Evolutionary conservation across 106 monocot species (phyloP).

Genomic region (Amphibolis antarctica): DNA sequence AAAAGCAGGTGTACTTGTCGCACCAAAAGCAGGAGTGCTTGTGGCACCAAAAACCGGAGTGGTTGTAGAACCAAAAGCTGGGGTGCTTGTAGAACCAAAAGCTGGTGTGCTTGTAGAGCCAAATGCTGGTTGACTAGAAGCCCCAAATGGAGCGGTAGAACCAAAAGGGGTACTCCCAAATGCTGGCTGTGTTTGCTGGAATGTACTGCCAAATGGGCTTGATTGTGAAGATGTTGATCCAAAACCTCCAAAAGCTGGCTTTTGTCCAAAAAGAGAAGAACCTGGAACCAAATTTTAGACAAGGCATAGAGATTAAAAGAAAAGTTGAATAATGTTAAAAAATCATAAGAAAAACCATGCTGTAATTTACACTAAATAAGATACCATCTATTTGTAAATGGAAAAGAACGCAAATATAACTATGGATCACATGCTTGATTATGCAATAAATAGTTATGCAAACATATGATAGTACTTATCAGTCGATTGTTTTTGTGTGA

Average conservation of each 20-base stretch:
- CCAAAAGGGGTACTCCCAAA: constrained; percentile 72
- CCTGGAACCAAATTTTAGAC: constrained; percentile 17
- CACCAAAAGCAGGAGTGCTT: constrained; percentile 38
- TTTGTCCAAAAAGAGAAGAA: constrained; percentile 68
- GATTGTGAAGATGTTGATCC: constrained; percentile 60
- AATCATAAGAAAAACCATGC: too few relatives aligned
- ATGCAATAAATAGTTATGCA: constrained; percentile 1
- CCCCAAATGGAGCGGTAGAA: constrained; percentile 52
- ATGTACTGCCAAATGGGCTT: constrained; percentile 65
- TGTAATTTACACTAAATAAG: too few relatives aligned
- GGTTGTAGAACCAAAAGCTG: constrained; percentile 42
- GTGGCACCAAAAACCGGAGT: constrained; percentile 51
- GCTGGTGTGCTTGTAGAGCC: constrained; percentile 44
- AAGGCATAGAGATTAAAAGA: too few relatives aligned
- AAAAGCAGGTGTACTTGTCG: constrained; percentile 30
- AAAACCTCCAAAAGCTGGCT: constrained; percentile 71
- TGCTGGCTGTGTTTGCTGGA: constrained; percentile 76
- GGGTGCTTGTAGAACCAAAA: constrained; percentile 35
- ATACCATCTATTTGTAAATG: too few relatives aligned
- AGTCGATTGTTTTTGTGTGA: too few relatives aligned
- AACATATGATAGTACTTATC: too few relatives aligned
- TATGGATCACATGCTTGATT: not conserved
- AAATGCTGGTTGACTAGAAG: constrained; percentile 59
- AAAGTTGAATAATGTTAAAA: too few relatives aligned
- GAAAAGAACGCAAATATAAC: not conserved